Evolutionary conservation across 176 grass and related monocot species (phyloP), one percentile per base, ranked within the genome.

Genomic region (Cenchrus fungigraminus): DNA sequence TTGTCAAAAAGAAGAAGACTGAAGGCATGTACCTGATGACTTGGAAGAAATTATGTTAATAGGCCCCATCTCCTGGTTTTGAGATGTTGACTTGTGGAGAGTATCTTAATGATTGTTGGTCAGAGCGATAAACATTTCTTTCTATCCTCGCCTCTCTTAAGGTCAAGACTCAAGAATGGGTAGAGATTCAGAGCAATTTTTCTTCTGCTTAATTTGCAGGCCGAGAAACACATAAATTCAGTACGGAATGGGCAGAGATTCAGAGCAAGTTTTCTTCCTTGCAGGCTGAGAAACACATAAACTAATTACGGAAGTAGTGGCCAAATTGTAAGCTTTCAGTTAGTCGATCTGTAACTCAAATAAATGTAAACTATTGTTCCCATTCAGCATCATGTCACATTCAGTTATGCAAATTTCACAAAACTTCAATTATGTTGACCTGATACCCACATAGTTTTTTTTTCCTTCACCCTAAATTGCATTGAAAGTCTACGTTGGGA

Each of bases 71-170:
- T 62, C 12, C 56, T 81, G 70, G 69, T 57, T 43, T 63, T 81
- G 54, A 58, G 51, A 45, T 15, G 51, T 76, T 90, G 88, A 90
- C 83, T 86, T 86, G 53, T 11, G 13, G 37, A 72, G 46, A 70
- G 74, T 64, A 46, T 59, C 46, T 71, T 72, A 57, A 76, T 82
- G 53, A 85, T 81, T 76, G 29, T 62, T 73, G 80, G 68, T 73
- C 68, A 62, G 53, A 60, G 15, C 40, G 50, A 32, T 73, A 58
- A 15, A 17, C 5, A 47, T 34, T 51, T 79, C 37, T 46, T 28
- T 59, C 16, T 59, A 22, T 44, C 74, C 11, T 43, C 12, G 15
- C 10, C 11, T 44, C n/a, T 66, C 15, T 16, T 7, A 13, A 10
- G 31, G 4, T 68, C 65, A 20, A 57, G 79, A 55, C 3, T 40